Percentiles rank a stretch among this genome's conserved stretches.
Conservation (phyloP, 2,329 filamentous ascomycete genomes). For the Paracorniculantispora psalliotae region DNA sequence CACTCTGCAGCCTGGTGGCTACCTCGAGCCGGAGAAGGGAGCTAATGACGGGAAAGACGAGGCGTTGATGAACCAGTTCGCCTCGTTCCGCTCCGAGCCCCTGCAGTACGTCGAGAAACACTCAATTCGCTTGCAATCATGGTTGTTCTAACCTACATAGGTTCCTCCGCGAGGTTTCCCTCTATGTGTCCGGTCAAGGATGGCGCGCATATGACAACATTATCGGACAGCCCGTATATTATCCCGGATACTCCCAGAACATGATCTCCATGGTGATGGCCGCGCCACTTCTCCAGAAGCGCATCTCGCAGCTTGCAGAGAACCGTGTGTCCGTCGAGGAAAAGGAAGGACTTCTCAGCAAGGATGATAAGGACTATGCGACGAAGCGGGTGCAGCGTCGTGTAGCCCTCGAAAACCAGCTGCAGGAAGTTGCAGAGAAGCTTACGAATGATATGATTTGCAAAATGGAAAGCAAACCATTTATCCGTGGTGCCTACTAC, state of each 20-base stretch:
- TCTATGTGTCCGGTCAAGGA: conserved; percentile 87
- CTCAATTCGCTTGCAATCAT: no score
- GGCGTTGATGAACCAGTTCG: conserved; percentile 75
- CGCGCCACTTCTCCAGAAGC: conserved; percentile 67
- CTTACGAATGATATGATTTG: conserved; percentile 96
- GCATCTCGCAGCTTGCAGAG: conserved; percentile 72
- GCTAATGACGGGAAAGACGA: conserved; percentile 55
- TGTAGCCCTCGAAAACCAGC: conserved; percentile 62
- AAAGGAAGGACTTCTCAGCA: conserved; percentile 62
- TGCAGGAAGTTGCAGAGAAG: conserved; percentile 77
- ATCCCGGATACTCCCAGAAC: conserved; percentile 82
- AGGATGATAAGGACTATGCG: conserved; percentile 48
- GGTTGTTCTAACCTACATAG: conserved; percentile 38
- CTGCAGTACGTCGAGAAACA: conserved; percentile 43
- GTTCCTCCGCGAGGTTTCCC: conserved; percentile 87
- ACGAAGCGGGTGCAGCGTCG: conserved; percentile 49
- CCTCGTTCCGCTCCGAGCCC: conserved; percentile 71
- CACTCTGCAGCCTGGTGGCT: conserved; percentile 69
- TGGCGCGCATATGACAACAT: conserved; percentile 93
- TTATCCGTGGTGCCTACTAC: conserved; percentile 91
- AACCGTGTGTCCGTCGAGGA: conserved; percentile 71
- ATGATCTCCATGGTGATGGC: conserved; percentile 77
- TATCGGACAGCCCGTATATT: conserved; percentile 90
- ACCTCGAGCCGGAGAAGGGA: conserved; percentile 46
- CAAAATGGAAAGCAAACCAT: conserved; percentile 93